Evolutionary conservation across 106 monocot species (phyloP).

Genomic region (Hemerocallis citrina): DNA sequence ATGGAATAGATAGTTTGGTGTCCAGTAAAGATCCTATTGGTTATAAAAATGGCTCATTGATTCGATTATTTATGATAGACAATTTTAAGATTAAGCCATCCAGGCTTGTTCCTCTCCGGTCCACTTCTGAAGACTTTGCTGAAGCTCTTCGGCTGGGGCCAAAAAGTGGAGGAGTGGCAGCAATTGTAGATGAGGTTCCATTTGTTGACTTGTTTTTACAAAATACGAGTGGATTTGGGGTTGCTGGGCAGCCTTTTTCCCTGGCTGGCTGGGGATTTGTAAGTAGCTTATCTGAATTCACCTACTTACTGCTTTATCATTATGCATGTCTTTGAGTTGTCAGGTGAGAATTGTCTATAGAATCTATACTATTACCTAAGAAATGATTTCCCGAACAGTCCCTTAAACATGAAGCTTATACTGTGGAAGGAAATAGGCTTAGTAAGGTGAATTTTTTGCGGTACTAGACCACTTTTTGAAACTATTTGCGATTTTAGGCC

Average conservation of each 20-base stretch:
- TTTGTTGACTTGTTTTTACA: conserved; percentile 54
- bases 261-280: conserved; percentile 78
- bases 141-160: conserved; percentile 30
- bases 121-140: conserved; percentile 35
- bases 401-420: no score
- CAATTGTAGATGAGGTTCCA: conserved; percentile 67
- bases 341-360: no score
- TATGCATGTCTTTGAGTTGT: no score
- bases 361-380: no score
- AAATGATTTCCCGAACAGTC: no score
- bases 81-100: conserved; percentile 32
- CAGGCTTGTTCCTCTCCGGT: conserved; percentile 21
- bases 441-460: no score
- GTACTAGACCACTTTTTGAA: no score
- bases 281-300: conserved; percentile 20
- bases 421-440: no score
- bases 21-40: conserved; percentile 57
- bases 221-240: conserved; percentile 29
- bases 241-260: conserved; percentile 53
- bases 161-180: conserved; percentile 56
- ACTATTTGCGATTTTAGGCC: no score
- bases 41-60: conserved; percentile 57
- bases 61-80: conserved; percentile 41
- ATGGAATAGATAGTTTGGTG: conserved; percentile 63
- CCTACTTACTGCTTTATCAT: no score